These are phyloP conservation scores for Kodamaea jinghongensis DNA, from an alignment of 805 yeast species.

Conservation along the genomic window DNA sequence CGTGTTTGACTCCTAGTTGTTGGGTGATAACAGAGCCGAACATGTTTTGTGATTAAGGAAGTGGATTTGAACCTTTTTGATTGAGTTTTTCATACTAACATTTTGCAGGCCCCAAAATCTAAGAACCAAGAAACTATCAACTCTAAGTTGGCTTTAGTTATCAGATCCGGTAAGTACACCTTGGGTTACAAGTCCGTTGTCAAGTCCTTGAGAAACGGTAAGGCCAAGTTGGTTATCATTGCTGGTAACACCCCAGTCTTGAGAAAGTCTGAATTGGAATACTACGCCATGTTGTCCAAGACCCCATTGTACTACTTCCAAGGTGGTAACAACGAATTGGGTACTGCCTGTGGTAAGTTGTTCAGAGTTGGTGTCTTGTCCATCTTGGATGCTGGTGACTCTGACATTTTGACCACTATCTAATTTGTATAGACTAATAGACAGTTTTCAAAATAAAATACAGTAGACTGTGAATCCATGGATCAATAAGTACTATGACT, in stretches of 20 bases:
- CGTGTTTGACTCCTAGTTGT: slow-evolving; percentile 8
- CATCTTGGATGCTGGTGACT: slow-evolving; percentile 98
- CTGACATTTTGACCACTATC: slow-evolving; percentile 83
- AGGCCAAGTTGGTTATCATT: slow-evolving; percentile 96
- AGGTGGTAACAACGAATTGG: slow-evolving; percentile 99
- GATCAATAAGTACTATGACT: no score
- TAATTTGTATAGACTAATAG: slow-evolving; percentile 8
- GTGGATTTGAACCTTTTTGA: neutral
- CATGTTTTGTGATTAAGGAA: slow-evolving; percentile 7
- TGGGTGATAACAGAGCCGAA: slow-evolving; percentile 6
- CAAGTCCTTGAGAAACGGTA: slow-evolving; percentile 97
- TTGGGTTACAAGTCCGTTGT: slow-evolving; percentile 99
- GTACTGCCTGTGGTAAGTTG: slow-evolving; percentile 99
- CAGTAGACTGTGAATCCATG: no score
- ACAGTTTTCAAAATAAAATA: no score
- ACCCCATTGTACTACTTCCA: slow-evolving; percentile 97
- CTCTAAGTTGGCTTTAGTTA: slow-evolving; percentile 96
- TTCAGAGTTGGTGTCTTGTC: slow-evolving; percentile 99
- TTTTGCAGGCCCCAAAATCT: slow-evolving; percentile 84
- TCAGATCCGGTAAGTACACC: slow-evolving; percentile 99
- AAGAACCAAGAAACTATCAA: slow-evolving; percentile 93
- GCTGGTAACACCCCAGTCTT: slow-evolving; percentile 99
- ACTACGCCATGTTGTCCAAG: slow-evolving; percentile 99
- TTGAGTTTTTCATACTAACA: slow-evolving; percentile 36
- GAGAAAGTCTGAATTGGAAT: slow-evolving; percentile 99